These are phyloP conservation scores for Olyra latifolia DNA, from an alignment of 176 grass and related monocot species.

Conservation along the genomic window DNA sequence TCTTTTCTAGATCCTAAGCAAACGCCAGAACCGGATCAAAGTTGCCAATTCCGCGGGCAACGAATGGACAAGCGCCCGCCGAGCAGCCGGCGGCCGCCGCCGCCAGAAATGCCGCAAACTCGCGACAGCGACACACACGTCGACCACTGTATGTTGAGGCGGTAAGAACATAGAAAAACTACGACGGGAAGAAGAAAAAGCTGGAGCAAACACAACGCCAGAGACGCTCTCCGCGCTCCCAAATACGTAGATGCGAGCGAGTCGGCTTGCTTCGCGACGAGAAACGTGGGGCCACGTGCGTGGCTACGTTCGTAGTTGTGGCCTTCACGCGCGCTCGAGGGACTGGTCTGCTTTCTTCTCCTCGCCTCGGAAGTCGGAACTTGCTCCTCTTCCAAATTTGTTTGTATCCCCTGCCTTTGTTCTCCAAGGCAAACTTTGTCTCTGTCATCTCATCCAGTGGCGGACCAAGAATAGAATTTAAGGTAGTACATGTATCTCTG, in stretches of 20 bases:
- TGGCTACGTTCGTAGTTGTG: background rate
- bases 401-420: too few species aligned
- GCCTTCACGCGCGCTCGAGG: too few species aligned
- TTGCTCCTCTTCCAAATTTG: too few species aligned
- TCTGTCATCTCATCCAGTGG: too few species aligned
- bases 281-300: background rate
- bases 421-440: too few species aligned
- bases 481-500: too few species aligned
- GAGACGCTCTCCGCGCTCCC: background rate
- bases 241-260: background rate
- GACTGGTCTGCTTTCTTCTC: too few species aligned
- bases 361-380: too few species aligned
- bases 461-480: too few species aligned
- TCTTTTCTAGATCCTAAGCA: constrained; percentile 14
- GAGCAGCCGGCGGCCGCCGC: too few species aligned
- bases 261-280: background rate
- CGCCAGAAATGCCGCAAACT: background rate
- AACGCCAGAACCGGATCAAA: background rate
- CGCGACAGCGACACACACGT: background rate
- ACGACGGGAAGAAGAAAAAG: background rate
- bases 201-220: background rate
- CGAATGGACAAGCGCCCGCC: too few species aligned
- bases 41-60: background rate
- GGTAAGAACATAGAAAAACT: background rate
- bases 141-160: too few species aligned